These are phyloP conservation scores for Penicillium taxi DNA, from an alignment of 495 filamentous ascomycete species.

Conservation along the genomic window DNA sequence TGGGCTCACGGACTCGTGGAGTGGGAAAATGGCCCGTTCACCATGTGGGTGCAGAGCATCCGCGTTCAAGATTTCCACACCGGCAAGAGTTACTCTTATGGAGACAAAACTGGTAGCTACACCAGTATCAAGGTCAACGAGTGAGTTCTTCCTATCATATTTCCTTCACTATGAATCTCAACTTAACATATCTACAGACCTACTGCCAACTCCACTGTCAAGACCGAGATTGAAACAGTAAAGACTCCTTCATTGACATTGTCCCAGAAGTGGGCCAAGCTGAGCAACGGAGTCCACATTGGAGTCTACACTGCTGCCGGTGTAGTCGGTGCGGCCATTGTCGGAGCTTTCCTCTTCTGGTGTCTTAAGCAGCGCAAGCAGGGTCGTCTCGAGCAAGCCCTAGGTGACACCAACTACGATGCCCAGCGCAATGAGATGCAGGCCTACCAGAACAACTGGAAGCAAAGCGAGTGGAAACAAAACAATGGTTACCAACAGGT, in stretches of 20 bases:
- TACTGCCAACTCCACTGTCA: constrained; percentile 52
- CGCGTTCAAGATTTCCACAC: constrained; percentile 33
- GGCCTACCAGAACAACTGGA: constrained; percentile 42
- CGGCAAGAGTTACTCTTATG: constrained; percentile 33
- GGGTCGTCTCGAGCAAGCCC: constrained; percentile 54
- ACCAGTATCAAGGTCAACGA: constrained; percentile 35
- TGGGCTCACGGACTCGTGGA: constrained; percentile 50
- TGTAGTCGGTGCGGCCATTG: constrained; percentile 42
- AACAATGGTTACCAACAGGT: constrained; percentile 32
- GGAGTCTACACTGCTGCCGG: constrained; percentile 49
- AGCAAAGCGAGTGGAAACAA: constrained; percentile 29
- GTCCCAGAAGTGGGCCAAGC: constrained; percentile 50
- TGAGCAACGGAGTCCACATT: constrained; percentile 46
- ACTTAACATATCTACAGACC: neutral
- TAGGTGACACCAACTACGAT: constrained; percentile 46
- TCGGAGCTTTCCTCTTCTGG: constrained; percentile 46
- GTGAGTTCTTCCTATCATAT: constrained; percentile 36
- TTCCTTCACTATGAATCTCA: neutral
- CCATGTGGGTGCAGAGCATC: constrained; percentile 53
- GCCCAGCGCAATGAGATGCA: constrained; percentile 58
- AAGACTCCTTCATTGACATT: constrained; percentile 37
- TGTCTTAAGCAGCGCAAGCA: constrained; percentile 59
- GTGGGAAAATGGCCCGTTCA: constrained; percentile 58
- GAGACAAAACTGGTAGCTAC: constrained; percentile 25
- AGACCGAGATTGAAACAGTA: constrained; percentile 23